A percentile compares a stretch with the other conserved stretches of the same genome.
Evolutionary conservation across 148 eudicot species (phyloP).

Genomic region (Heliamphora exappendiculata): DNA sequence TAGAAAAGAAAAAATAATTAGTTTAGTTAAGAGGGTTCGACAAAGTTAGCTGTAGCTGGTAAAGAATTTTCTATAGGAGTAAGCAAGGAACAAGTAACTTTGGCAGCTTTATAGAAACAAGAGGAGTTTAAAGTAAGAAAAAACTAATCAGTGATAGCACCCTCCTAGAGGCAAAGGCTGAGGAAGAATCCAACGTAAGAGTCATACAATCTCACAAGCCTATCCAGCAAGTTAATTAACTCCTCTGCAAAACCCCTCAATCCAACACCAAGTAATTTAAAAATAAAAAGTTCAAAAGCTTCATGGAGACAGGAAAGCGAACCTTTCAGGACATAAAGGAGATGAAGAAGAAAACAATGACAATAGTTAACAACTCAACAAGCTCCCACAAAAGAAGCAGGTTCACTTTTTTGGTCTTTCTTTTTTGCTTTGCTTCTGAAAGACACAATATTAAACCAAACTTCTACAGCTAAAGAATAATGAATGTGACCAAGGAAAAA

Average conservation of each 20-base stretch:
- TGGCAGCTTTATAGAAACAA: constrained; percentile 28
- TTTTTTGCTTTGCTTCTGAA: not conserved
- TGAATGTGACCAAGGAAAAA: not conserved
- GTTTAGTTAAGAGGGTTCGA: constrained; percentile 9
- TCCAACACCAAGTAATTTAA: not conserved
- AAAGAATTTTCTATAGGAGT: constrained; percentile 9
- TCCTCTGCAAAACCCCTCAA: not conserved
- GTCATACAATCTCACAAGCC: not conserved
- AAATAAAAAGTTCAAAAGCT: constrained; percentile 8
- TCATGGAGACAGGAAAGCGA: constrained; percentile 12
- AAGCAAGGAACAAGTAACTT: constrained; percentile 23
- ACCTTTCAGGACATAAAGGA: constrained; percentile 12
- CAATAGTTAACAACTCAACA: not conserved
- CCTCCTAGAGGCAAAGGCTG: not conserved
- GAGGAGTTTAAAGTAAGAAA: not conserved
- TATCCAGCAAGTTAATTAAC: constrained; percentile 2
- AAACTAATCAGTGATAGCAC: not conserved
- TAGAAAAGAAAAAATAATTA: not conserved
- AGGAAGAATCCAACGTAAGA: constrained; percentile 12
- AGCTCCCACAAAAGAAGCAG: constrained; percentile 1
- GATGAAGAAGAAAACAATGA: not conserved
- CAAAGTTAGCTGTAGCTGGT: constrained; percentile 11
- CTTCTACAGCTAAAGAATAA: not conserved
- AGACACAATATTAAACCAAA: not conserved
- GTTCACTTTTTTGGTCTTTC: not conserved